These are phyloP conservation scores for Begonia fuchsioides DNA, from an alignment of 306 rosid genomes.

Conservation along the genomic window DNA sequence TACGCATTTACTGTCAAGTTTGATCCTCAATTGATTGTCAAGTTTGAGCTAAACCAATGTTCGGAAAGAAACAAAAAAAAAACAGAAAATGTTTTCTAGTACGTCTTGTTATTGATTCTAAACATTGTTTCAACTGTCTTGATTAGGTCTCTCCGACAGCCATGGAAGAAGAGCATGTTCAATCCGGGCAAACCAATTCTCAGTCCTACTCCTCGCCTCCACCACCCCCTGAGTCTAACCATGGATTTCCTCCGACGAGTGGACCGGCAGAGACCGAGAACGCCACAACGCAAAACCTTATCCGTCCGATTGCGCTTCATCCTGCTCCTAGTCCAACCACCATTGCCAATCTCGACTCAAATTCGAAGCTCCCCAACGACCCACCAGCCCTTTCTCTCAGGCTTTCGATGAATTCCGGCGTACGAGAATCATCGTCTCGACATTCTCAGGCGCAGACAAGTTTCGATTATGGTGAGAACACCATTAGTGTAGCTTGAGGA, in stretches of 20 bases:
- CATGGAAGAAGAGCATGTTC: conserved; percentile 59
- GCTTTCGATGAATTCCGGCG: conserved; percentile 44
- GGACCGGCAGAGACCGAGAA: conserved; percentile 19
- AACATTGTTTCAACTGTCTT: no score
- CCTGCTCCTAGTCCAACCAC: conserved; percentile 18
- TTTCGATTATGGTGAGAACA: conserved; percentile 54
- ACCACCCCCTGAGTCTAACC: conserved; percentile 23
- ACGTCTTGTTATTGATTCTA: no score
- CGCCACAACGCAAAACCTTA: conserved; percentile 19
- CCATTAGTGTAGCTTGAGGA: conserved; percentile 64
- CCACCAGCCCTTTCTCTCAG: conserved; percentile 53
- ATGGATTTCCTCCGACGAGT: conserved; percentile 28
- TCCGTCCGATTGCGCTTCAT: conserved; percentile 22
- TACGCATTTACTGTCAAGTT: no score
- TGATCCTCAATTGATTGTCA: no score
- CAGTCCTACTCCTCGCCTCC: conserved; percentile 30
- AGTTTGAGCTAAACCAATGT: no score
- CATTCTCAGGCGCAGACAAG: conserved; percentile 35
- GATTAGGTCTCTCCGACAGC: conserved; percentile 53
- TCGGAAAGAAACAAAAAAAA: no score
- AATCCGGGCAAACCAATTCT: conserved; percentile 31
- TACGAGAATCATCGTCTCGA: conserved; percentile 34
- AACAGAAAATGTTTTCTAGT: no score
- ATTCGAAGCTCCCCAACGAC: conserved; percentile 25
- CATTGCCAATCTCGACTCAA: conserved; percentile 21